Conservation (phyloP, 2,329 filamentous ascomycete genomes). For the Venturia asperata region DNA sequence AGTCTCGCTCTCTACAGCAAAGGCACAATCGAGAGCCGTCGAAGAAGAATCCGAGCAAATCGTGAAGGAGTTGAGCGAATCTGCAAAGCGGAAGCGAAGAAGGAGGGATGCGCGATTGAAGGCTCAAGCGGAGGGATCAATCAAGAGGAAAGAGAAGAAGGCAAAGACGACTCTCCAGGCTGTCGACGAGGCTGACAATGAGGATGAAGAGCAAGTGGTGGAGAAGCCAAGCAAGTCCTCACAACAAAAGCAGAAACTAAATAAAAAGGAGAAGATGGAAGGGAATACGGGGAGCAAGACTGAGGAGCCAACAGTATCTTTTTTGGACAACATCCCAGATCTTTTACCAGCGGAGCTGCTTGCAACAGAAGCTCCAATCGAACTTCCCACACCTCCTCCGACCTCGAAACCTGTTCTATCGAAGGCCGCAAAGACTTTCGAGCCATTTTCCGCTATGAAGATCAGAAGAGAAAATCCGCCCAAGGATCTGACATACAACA, state of each 20-base stretch:
- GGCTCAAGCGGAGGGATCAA: constrained; percentile 15
- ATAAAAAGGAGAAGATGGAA: background rate
- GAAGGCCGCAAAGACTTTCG: background rate
- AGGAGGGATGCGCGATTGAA: constrained; percentile 16
- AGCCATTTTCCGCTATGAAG: background rate
- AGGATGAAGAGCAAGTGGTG: background rate
- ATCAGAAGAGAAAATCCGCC: constrained; percentile 3
- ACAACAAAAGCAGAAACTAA: background rate
- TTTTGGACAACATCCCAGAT: constrained; percentile 11
- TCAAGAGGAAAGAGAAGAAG: constrained; percentile 14
- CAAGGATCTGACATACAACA: constrained; percentile 12
- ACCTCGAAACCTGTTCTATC: background rate
- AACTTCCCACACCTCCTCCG: constrained; percentile 12
- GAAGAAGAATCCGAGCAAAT: background rate
- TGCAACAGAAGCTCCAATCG: constrained; percentile 11
- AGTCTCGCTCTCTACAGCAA: constrained; percentile 14
- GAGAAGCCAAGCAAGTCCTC: background rate
- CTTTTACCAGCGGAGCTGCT: constrained; percentile 17
- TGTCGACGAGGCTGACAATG: background rate
- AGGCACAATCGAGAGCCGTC: constrained; percentile 7
- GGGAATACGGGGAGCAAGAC: background rate
- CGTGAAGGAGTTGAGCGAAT: constrained; percentile 1
- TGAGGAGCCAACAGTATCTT: background rate
- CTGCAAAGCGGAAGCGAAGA: constrained; percentile 10
- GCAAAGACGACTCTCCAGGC: background rate